Evolutionary conservation across 2,329 filamentous ascomycete genomes (phyloP), one percentile per base, ranked within the genome.

Genomic region (Cadophora luteo-olivacea): DNA sequence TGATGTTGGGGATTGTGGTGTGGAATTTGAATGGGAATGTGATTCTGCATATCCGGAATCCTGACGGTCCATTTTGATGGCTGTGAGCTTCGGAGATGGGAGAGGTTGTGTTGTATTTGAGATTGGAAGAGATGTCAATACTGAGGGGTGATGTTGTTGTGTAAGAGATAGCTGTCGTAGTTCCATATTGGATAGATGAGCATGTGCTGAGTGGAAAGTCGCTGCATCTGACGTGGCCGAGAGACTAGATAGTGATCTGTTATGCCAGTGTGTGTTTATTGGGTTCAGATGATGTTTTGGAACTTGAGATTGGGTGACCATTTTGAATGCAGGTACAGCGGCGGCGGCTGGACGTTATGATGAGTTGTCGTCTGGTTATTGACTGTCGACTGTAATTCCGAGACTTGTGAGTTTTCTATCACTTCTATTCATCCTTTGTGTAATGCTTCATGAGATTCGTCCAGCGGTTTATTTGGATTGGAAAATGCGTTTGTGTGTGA

Each of bases 121-220:
- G 14, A 33, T 58, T 16, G 60, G 61, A 5, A 32, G 64, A 38
- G 33, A 49, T 29, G 62, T 60, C 32, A 60, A 60, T 48, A 38
- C 38, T 49, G 51, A 61, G 45, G 64, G 54, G 55, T 41, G 41
- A 65, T 64, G 36, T 41, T 24, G 57, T 41, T 36, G 57, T 25
- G 49, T 29, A 54, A 36, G 48, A 14, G 66, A 55, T 32, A 72
- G 65, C 36, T 69, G 67, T 45, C 64, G 67, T 33, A 72, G 64
- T 64, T 74, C 70, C 68, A 70, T 74, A 22, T 70, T 68, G 61
- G 69, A 69, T 29, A 58, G 65, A 60, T 67, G 69, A 22, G 68
- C 74, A 52, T 70, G 70, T 22, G 77, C 74, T 5, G 76, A 76
- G 65, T 78, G 73, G 65, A 77, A 78, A 38, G 75, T 75, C 12